These are phyloP conservation scores for Xylariaceae sp. DNA, from an alignment of 2,329 filamentous ascomycete genomes.

Conservation along the genomic window DNA sequence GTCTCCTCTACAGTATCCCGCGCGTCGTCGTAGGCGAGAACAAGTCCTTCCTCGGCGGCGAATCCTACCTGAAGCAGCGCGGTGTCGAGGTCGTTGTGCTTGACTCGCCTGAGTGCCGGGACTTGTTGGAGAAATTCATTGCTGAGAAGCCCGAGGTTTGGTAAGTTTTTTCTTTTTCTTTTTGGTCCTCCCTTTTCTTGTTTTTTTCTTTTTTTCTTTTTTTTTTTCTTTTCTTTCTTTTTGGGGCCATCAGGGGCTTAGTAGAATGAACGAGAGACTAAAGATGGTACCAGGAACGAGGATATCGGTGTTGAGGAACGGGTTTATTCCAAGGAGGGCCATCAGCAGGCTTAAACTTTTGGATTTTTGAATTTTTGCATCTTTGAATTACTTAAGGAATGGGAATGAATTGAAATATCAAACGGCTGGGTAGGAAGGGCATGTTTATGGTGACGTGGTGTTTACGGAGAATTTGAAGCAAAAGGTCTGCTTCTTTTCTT, in stretches of 20 bases:
- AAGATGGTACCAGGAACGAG: slow-evolving; percentile 24
- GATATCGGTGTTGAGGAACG: slow-evolving; percentile 31
- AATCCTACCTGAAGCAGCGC: slow-evolving; percentile 60
- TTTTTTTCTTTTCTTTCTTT: not conserved
- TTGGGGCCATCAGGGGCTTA: not conserved
- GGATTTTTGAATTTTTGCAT: not conserved
- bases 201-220: not conserved
- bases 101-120: slow-evolving; percentile 58
- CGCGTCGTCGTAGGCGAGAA: slow-evolving; percentile 76
- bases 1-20: slow-evolving; percentile 67
- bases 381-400: not conserved
- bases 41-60: slow-evolving; percentile 66
- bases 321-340: slow-evolving; percentile 26
- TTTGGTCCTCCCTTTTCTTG: too few species aligned
- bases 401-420: not conserved
- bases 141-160: slow-evolving; percentile 66
- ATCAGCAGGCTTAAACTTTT: slow-evolving; percentile 3
- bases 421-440: too few species aligned
- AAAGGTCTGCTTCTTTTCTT: too few species aligned
- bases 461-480: too few species aligned
- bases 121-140: slow-evolving; percentile 68
- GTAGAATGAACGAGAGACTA: not conserved
- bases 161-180: slow-evolving; percentile 38
- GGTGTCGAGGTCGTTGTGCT: slow-evolving; percentile 71
- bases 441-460: too few species aligned